Evolutionary conservation across 257 asterid genomes (phyloP), one percentile per base, ranked within the genome.

Genomic region (Fraxinus quadrangulata): DNA sequence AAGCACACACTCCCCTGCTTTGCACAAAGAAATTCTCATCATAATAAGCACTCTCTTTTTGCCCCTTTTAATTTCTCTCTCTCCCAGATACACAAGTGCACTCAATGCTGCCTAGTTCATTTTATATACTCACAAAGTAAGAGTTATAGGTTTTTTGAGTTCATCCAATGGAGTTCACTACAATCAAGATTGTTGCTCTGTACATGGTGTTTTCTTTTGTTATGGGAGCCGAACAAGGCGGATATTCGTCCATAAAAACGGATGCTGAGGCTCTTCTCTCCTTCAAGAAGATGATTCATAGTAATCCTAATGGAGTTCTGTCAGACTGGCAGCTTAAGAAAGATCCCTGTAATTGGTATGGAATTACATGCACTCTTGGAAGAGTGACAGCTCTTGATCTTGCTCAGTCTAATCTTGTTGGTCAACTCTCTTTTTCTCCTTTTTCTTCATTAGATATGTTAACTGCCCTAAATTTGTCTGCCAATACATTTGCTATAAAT

Each of bases 241-340:
- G 54, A 2, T 39, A 61, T 5, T 63, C 86, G 3, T 85, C 95
- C 3, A 80, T 74, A 2, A 87, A 83, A 80, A 88, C 96, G 23
- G 99, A 94, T 72, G 89, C 96, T 0, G 80, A 72, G 16, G 86
- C 96, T 3, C 97, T 94, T n/a, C 76, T 86, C 0, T 61, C 87
- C n/a, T 91, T 94, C 94, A 94, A 92, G 86, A 94, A 89, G 67
- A 91, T 87, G 97, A 87, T 94, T 40, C 83, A 75, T 3, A 78
- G 73, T 7, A 97, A 94, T 68, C 94, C 96, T 1, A 68, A 68
- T 54, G 95, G 88, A 73, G 91, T 77, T 66, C 79, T 92, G 49
- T 90, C 96, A 12, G 86, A 77, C 4, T 94, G 99, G 99, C 79
- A 81, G 26, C 85, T 68, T 30, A 84, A 69, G 37, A 84, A 68